Evolutionary conservation across 1,284 basidiomycete genomes (phyloP).

Genomic region (Anthracocystis walkeri): DNA sequence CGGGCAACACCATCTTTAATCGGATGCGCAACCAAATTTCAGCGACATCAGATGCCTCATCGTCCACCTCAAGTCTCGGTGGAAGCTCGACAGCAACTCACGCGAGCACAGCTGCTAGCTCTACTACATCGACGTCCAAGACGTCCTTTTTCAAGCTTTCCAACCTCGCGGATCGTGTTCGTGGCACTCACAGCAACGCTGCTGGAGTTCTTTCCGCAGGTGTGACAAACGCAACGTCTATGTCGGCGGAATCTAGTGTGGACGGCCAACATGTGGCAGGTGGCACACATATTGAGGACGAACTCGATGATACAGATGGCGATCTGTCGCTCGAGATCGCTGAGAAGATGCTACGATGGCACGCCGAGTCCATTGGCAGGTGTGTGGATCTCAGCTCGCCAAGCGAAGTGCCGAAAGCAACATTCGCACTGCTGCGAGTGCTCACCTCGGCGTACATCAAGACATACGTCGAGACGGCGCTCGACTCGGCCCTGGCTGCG

Average conservation of each 20-base stretch:
- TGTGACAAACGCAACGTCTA: not conserved
- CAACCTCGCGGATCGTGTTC: constrained; percentile 61
- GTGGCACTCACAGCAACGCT: constrained; percentile 37
- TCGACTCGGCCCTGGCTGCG: constrained; percentile 83
- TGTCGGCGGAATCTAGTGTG: constrained; percentile 23
- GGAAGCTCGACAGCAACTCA: constrained; percentile 13
- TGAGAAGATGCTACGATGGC: constrained; percentile 67
- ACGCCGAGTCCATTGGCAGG: constrained; percentile 68
- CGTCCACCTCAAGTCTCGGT: constrained; percentile 31
- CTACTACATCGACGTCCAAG: constrained; percentile 29
- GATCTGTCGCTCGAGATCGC: constrained; percentile 62
- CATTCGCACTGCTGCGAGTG: constrained; percentile 84
- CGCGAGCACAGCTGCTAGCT: constrained; percentile 36
- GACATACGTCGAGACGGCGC: constrained; percentile 87
- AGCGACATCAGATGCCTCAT: constrained; percentile 74
- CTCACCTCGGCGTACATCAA: constrained; percentile 88
- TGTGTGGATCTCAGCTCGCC: constrained; percentile 65
- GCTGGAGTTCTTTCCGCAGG: constrained; percentile 8
- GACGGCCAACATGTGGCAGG: constrained; percentile 19
- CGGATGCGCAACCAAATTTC: constrained; percentile 91
- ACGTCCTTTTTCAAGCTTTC: constrained; percentile 64
- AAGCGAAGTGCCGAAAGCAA: constrained; percentile 79
- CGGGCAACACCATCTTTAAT: constrained; percentile 81
- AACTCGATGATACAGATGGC: constrained; percentile 54
- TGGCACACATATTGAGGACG: constrained; percentile 25